phyloP scores from a whole-genome alignment of 2,329 filamentous ascomycete species.

The Talaromyces sp. region DNA sequence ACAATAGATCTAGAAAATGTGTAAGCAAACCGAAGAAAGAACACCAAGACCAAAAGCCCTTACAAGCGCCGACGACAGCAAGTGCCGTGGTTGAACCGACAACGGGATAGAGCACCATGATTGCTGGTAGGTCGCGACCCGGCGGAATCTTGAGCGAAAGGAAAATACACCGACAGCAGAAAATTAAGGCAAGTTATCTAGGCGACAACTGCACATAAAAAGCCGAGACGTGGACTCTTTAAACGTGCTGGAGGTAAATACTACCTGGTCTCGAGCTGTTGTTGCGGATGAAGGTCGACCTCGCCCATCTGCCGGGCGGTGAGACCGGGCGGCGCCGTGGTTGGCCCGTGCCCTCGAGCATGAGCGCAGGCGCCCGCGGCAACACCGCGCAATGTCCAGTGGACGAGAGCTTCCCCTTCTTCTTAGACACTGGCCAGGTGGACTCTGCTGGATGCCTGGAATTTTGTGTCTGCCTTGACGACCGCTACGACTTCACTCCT shows the following conservation, averaged over 20 bases:
- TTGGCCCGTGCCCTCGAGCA: not conserved
- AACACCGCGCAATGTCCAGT: not conserved
- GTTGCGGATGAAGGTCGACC: not conserved
- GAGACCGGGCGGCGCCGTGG: not conserved
- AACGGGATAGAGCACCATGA: conserved; percentile 71
- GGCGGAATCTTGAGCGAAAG: not conserved
- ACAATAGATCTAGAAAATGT: conserved; percentile 76
- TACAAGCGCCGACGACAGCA: conserved; percentile 72
- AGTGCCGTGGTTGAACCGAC: conserved; percentile 64
- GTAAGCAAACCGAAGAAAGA: conserved; percentile 13
- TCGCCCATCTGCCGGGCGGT: conserved; percentile 10
- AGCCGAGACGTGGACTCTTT: not conserved
- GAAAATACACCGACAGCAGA: not conserved
- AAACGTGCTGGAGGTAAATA: not conserved
- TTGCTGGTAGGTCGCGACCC: conserved; percentile 12
- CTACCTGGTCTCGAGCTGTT: not conserved
- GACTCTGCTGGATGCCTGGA: not conserved
- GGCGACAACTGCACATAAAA: not conserved
- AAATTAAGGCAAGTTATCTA: not conserved
- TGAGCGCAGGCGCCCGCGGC: not conserved
- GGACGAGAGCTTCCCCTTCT: not conserved
- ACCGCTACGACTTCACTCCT: conserved; percentile 9
- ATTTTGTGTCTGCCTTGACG: conserved; percentile 5
- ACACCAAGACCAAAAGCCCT: conserved; percentile 26
- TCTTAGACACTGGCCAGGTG: not conserved